These are phyloP conservation scores for Penicillium subrubescens DNA, from an alignment of 495 filamentous ascomycete genomes.

Conservation along the genomic window DNA sequence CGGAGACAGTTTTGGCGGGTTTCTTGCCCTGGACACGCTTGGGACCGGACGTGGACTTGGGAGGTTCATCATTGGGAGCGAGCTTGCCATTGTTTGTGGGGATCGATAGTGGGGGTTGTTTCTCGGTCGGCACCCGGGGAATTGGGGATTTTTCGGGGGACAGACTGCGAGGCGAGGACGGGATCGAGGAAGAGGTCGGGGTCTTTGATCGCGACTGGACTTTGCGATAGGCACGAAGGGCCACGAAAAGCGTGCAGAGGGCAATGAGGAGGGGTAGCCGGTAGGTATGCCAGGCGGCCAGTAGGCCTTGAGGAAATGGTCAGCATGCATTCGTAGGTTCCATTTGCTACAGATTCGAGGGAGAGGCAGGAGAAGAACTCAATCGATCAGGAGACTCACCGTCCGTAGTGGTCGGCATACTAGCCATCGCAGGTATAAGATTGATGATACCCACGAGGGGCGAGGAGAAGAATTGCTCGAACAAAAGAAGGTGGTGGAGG, in stretches of 20 bases:
- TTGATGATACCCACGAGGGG: not conserved
- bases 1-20: conserved; percentile 30
- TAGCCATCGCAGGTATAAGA: not conserved
- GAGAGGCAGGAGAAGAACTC: not conserved
- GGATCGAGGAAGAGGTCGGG: conserved; percentile 34
- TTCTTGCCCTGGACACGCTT: conserved; percentile 46
- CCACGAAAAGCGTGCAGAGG: conserved; percentile 26
- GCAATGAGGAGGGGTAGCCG: conserved; percentile 40
- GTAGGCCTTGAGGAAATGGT: conserved; percentile 22
- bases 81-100: conserved; percentile 12
- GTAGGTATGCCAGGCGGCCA: conserved; percentile 46
- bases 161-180: conserved; percentile 37
- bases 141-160: conserved; percentile 32
- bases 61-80: conserved; percentile 6
- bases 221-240: conserved; percentile 31
- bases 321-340: not conserved
- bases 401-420: conserved; percentile 6
- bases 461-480: not conserved
- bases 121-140: conserved; percentile 9
- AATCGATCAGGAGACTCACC: conserved; percentile 3
- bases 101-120: not conserved
- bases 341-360: not conserved
- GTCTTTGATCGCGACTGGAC: conserved; percentile 32
- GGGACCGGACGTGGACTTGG: conserved; percentile 32
- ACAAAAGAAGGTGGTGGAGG: not conserved